Evolutionary conservation across 495 filamentous ascomycete species (phyloP), one percentile per base, ranked within the genome.

Genomic region (Talaromyces thailandensis): DNA sequence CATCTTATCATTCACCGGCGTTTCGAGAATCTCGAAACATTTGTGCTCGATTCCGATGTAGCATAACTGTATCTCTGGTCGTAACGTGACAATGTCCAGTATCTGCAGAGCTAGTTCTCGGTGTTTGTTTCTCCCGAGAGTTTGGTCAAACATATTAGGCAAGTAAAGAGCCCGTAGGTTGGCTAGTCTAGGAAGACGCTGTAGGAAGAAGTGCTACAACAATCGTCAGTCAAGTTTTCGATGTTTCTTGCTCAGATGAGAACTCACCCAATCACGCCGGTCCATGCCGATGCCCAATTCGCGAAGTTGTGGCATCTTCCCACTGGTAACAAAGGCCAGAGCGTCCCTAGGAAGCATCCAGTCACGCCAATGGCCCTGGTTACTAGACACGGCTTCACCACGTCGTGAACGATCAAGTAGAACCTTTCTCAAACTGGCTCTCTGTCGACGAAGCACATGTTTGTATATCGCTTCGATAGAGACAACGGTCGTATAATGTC

Each of bases 21-120:
- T 79, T 70, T 97, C 93, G 8, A 92, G 76, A 56, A 97, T 89
- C 70, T 96, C 92, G 68, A 91, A 96, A 73, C 93, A 96, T 71
- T 95, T 96, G 6, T 72, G 75, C 32, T 80, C 76, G 53, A 96
- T 83, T n/a, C 90, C 93, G 63, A 94, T 77, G 67, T 96, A 96
- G 65, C 86, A 90, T 14, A 96, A 75, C 64, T 88, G 86, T 26
- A 96, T 84, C 63, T 96, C 92, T 0, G 90, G 88, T n/a, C 92
- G 84, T 32, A 96, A 80, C 50, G 88, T 87, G 61, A 96, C 88
- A 26, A 95, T 89, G 70, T 96, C 91, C 32, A 92, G 78, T 55
- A 96, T 84, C 65, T 95, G 88, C 40, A 90, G 71, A 2, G 91
- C 91, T n/a, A 96, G 79, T 70, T 96, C 93, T 63, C 82, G 82